A percentile compares a stretch with the other conserved stretches of the same genome.
Conservation (phyloP, 768 basidiomycete genomes). For the Tricholoma saponaceum region DNA sequence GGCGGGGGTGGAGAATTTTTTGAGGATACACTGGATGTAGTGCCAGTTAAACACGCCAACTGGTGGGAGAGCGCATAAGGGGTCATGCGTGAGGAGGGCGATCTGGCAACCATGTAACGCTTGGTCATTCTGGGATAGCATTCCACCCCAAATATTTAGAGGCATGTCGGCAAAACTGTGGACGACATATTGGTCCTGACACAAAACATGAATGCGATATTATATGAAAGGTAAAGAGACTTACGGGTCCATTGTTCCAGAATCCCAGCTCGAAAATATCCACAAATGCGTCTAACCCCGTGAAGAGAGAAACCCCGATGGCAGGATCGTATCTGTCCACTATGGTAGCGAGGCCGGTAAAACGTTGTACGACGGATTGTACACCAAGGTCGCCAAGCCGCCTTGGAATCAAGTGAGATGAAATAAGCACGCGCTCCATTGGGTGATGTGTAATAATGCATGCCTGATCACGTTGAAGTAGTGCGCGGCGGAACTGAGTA, state of each 20-base stretch:
- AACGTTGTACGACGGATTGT: constrained; percentile 7
- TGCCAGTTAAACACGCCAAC: constrained; percentile 8
- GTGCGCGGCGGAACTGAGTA: neutral
- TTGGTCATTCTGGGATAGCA: neutral
- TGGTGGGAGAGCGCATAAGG: constrained; percentile 11
- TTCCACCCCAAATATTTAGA: neutral
- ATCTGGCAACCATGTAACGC: constrained; percentile 13
- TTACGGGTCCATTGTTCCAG: constrained; percentile 15
- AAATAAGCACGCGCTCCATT: neutral
- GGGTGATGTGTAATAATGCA: neutral
- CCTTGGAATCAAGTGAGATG: neutral
- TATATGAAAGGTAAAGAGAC: constrained; percentile 5
- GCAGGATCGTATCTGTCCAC: constrained; percentile 13
- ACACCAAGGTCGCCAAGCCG: neutral
- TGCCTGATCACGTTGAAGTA: neutral
- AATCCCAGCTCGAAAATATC: constrained; percentile 14
- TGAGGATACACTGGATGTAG: constrained; percentile 18
- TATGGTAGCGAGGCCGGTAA: constrained; percentile 10
- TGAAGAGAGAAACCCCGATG: constrained; percentile 13
- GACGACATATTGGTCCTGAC: neutral
- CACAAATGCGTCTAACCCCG: constrained; percentile 4
- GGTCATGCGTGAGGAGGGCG: constrained; percentile 7
- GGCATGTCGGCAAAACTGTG: neutral
- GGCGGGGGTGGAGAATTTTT: constrained; percentile 11
- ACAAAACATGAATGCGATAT: neutral